Base-by-base conservation (phyloP, 371 early-diverging fungal species). In the Haplosporangium sp. region DNA sequence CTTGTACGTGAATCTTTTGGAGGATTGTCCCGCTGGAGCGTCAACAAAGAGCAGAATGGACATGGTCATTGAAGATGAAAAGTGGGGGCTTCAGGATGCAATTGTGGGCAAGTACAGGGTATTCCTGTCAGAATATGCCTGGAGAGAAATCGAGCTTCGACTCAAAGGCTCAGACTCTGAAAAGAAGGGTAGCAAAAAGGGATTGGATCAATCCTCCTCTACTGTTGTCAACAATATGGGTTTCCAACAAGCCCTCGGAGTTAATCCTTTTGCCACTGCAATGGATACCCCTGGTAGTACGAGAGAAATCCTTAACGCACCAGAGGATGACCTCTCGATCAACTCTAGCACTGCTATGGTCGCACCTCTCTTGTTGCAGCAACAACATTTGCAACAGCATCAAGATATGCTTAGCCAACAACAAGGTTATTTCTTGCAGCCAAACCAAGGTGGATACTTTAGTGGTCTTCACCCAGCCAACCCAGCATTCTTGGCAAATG, bases 51-150 rank as follows among this genome's bases (percentile, higher is more conserved):
- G 42, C n/a, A 59, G 73, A 20, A 77, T 77, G 78, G 74, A 81
- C 10, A 27, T 69, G 53, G 67, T 69, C 53, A 48, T 42, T 40
- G 44, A 57, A 61, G 56, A 78, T 27, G 82, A 82, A 56, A 53
- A 63, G 50, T 97, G 96, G 95, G 79, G 74, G 13, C 59, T 85
- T 39, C 70, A 72, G 48, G 91, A 95, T 63, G 92, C 93, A 69
- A 85, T 87, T 39, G 85, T 94, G 2, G 96, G 97, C 39, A 85
- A 88, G 27, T 60, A 65, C 15, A 72, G 92, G 82, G 85, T 94
- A 5, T 96, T 92, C 78, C 71, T 97, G 42, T 89, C 90, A 68
- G 95, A 93, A 52, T 63, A 48, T 2, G 90, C 81, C 45, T 94
- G 68, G 83, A 85, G 72, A 86, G 92, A 68, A 88, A 88, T 82